Base-by-base conservation (phyloP, 345 rosid species). In the Pistacia atlantica region DNA sequence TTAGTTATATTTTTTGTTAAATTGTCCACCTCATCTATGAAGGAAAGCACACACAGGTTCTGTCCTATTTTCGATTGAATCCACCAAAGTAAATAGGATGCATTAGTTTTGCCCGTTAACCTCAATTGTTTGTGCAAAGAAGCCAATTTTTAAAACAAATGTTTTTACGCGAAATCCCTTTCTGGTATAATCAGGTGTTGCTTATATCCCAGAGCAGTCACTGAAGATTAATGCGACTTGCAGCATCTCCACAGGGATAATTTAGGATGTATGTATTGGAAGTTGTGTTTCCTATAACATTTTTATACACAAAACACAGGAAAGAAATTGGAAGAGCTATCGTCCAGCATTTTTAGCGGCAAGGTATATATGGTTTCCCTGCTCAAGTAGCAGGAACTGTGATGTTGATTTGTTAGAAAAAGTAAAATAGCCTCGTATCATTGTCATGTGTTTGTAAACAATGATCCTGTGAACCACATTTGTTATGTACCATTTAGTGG, bases 151-250 rank as follows among this genome's bases (percentile, higher is more conserved):
- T 45, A 64, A 69, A 31, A 31, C 33, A 31, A 31, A 31, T 14
- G 42, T 62, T 63, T 59, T 73, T n/a, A 62, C 25, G 49, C 8
- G 20, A 13, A 75, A 65, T 57, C 31, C 57, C 63, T 75, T 77
- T 77, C 28, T 76, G 67, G 70, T n/a, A 33, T 78, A 55, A 77
- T 7, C 97, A 97, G 99, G 97, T 88, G 83, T 86, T 11, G 90
- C 94, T 4, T 97, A 92, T 81, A 80, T 91, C 57, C 97, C 99
- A 8, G 97, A 97, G 89, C 90, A 87, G 80, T 89, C 97, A 0
- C 82, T 92, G 81, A 89, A 87, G 92, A 97, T 97, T 87, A 97
- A 92, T 78, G 92, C 99, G 33, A 91, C 97, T 20, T 88, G 95
- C 75, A 91, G 99, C 85, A 81, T 93, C 80, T 92, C 93, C 77